Evolutionary conservation across 768 basidiomycete species (phyloP), one percentile per base, ranked within the genome.

Genomic region (Ramaria sp.): DNA sequence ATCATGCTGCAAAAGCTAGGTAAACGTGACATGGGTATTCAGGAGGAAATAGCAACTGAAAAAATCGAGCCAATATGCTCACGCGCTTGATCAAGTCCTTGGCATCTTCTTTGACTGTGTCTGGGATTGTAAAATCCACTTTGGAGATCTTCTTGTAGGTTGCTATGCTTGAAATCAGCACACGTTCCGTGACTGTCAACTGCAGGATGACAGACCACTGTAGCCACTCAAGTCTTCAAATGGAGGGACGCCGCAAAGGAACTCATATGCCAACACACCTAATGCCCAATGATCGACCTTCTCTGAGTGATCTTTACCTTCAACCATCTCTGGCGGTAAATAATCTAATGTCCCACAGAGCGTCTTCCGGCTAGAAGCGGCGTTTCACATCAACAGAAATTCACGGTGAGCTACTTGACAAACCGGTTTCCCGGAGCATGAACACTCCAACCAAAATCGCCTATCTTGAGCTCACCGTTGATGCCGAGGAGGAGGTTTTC

Each of bases 271-370:
- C 60, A 99, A 74, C n/a, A 98, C 94, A 46, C 95, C 95, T 27
- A 99, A 73, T 0, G 95, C 95, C 95, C 95, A 99, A 59, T 91
- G 79, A 64, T 98, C 95, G 39, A 98, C 95, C 65, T 81, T 84
- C 64, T 92, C 90, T 54, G 78, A 86, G 67, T 98, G 94, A 59
- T 88, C 89, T 62, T 80, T 84, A 0, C 86, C 84, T 63, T 96
- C 92, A 13, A 99, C 89, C 96, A 98, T 99, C 76, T 98, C 95
- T 12, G 96, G 95, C 0, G 96, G 94, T 11, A 99, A 78, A 67
- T 98, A 98, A 68, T 98, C 96, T 46, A 97, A 72, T 1, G 95
- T 98, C 12, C 95, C 95, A 63, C 95, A 98, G 11, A 98, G 77
- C 0, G 96, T 97, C 72, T 79, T 86, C 45, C 95, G 73, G 46